Evolutionary conservation across 176 grass and related monocot genomes (phyloP), one percentile per base, ranked within the genome.

Genomic region (Zoysia pacifica): DNA sequence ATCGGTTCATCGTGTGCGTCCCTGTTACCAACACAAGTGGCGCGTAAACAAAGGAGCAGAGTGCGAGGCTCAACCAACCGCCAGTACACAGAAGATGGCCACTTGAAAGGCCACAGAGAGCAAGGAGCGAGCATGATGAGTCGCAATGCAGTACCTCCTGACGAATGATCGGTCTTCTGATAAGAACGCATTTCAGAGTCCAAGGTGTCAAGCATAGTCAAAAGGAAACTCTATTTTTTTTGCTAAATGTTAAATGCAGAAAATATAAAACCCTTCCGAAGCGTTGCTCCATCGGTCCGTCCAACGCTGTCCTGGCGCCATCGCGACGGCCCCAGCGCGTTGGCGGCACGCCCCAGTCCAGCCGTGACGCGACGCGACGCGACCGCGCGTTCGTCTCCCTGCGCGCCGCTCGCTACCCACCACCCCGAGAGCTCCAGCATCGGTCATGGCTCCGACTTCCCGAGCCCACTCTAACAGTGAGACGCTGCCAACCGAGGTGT

Each of bases 401-500:
- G 48, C 8, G 51, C 19, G 19, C 28, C 50, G 13, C 1, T 19
- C 69, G 48, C 64, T 76, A 69, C 20, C 72, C 18, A 20, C 79
- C 58, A 52, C 36, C 1, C 47, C 45, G 6, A 7, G 16, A 12
- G 36, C 15, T 13, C 59, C 48, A 5, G n/a, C 48, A 15, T 7
- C 35, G 5, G 5, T 18, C 69, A 52, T 28, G 44, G 2, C 69
- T 64, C 36, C 48, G 3, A 20, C 5, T 9, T 28, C 28, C 28
- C 48, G 4, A 47, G 1, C 45, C 36, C 51, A 52, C 0, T 5
- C 12, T 15, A 38, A 11, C 38, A 46, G 52, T 19, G 48, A 50
- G 55, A 62, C 67, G 66, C 47, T n/a, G 66, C 55, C 82, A 4
- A 54, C 9, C 48, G 70, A 70, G 81, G 70, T 84, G 80, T 75